phyloP scores from a whole-genome alignment of 257 asterid genomes.

The Euphrasia confusa region DNA sequence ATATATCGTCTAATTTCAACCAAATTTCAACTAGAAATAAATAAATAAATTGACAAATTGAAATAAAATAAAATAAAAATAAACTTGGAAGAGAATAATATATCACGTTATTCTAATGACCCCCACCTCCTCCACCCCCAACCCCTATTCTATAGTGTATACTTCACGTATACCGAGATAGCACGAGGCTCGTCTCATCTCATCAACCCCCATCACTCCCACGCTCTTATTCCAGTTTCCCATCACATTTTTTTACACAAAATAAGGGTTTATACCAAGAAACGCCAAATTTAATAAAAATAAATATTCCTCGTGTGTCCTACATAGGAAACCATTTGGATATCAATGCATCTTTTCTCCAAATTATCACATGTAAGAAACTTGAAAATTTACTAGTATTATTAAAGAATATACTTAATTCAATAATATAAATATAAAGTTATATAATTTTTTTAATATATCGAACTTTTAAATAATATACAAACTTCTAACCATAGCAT shows the following conservation, averaged over 20 bases:
- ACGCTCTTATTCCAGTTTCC: conserved; percentile 19
- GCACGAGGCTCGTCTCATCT: conserved; percentile 44
- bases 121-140: background rate
- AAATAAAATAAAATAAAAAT: conserved; percentile 26
- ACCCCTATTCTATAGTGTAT: conserved; percentile 5
- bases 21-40: background rate
- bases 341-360: background rate
- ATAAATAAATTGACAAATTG: conserved; percentile 21
- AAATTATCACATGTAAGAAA: background rate
- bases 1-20: too few species aligned
- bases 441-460: too few species aligned
- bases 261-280: background rate
- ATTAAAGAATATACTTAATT: too few species aligned
- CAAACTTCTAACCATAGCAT: too few species aligned
- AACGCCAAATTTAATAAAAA: background rate
- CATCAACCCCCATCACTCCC: conserved; percentile 28
- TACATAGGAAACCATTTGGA: conserved; percentile 16
- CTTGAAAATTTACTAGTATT: background rate
- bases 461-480: too few species aligned
- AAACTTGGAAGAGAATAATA: conserved; percentile 22
- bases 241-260: conserved; percentile 17
- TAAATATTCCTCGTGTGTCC: conserved; percentile 28
- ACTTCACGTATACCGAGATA: conserved; percentile 48
- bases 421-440: too few species aligned
- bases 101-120: conserved; percentile 45